Base-by-base conservation (phyloP, 169 alveolate species). In the Eimeria falciformis region DNA sequence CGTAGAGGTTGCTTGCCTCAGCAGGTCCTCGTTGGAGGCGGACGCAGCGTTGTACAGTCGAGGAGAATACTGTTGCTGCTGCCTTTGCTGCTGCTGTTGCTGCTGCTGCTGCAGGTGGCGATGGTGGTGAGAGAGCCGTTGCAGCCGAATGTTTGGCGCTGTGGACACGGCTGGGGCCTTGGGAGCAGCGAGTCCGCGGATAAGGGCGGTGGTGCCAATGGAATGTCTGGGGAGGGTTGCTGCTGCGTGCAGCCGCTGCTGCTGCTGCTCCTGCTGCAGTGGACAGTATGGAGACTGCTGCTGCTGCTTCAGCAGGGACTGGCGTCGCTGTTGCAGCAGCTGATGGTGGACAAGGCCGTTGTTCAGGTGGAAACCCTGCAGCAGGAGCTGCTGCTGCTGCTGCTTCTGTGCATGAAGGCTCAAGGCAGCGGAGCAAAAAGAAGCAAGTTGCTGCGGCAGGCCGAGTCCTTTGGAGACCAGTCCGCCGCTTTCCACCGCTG, bases 361-460 rank as follows among this genome's bases (percentile, higher is more conserved):
- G 45, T 68, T n/a, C 21, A 50, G 14, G 46, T 77, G 69, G 25
- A 45, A 40, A 18, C 65, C 18, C 29, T 47, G 58, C 25, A 46
- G 68, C 33, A 50, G 87, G 43, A 27, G 87, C 69, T 77, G 87
- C 87, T 77, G 87, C 45, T 77, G 65, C 87, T 77, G 87, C 68
- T 71, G 83, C n/a, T 71, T 27, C 83, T 29, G 50, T 21, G 62
- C 62, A 14, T 37, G 58, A 53, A 9, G 58, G 29, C 55, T 18
- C 18, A 71, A 5, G 25, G 58, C 83, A 9, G 27, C 37, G 21
- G 18, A 53, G 25, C 29, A 37, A 18, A 56, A 71, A 71, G 53
- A 33, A 12, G 27, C 27, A n/a, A 71, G 18, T 11, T 53, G 83
- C 33, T 25, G 18, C 53, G 23, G n/a, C 18, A 14, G 53, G 29